Evolutionary conservation across 2,329 filamentous ascomycete species (phyloP).

Genomic region (Lecanicillium sp.): DNA sequence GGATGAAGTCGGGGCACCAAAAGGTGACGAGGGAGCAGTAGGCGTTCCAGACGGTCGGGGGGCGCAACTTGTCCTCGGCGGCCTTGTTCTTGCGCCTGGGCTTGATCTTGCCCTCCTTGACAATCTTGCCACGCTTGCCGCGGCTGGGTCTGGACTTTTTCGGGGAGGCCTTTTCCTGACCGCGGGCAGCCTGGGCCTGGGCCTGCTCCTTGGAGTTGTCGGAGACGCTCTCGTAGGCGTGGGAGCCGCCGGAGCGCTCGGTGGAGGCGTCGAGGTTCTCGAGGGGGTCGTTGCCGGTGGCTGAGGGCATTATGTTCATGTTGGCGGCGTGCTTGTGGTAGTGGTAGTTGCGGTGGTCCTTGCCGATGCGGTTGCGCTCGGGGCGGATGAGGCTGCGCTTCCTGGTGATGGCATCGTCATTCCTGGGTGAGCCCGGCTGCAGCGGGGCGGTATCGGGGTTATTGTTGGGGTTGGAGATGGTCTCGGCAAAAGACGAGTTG

Average conservation of each 20-base stretch:
- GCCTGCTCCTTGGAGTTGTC: constrained; percentile 36
- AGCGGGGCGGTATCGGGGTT: constrained; percentile 41
- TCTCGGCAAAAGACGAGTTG: constrained; percentile 53
- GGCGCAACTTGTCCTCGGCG: constrained; percentile 60
- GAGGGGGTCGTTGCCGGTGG: constrained; percentile 83
- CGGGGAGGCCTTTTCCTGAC: constrained; percentile 24
- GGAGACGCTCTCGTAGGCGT: constrained; percentile 40
- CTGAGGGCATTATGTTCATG: constrained; percentile 84
- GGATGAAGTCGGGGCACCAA: constrained; percentile 81
- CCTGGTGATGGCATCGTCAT: constrained; percentile 43
- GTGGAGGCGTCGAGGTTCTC: constrained; percentile 69
- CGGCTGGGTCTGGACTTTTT: constrained; percentile 33
- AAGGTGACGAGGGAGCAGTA: constrained; percentile 94
- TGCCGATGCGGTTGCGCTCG: constrained; percentile 78
- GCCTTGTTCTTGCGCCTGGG: constrained; percentile 44
- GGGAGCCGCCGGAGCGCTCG: constrained; percentile 42
- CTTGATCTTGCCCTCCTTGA: constrained; percentile 47
- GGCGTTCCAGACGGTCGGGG: constrained; percentile 87
- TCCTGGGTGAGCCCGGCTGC: constrained; percentile 9
- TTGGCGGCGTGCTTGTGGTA: constrained; percentile 92
- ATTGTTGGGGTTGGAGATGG: constrained; percentile 47
- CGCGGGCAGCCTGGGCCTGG: constrained; percentile 22
- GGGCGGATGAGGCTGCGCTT: constrained; percentile 88
- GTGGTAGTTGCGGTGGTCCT: constrained; percentile 88
- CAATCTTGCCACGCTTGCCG: constrained; percentile 55